phyloP scores from a whole-genome alignment of 352 stramenopile species.

The Pythium plurisporium region DNA sequence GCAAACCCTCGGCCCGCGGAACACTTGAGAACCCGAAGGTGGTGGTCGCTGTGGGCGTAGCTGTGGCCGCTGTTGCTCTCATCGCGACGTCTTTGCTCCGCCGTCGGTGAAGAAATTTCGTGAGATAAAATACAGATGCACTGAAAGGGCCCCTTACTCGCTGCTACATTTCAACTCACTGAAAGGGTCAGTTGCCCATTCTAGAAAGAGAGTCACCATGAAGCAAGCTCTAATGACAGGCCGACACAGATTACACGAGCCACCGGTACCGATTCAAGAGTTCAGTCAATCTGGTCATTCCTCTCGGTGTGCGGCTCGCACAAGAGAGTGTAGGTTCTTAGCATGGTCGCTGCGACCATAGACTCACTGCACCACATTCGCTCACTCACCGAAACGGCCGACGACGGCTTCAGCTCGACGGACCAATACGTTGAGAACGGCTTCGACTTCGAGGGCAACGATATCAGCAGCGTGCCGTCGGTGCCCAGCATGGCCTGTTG shows the following conservation, averaged over 20 bases:
- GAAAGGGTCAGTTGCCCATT: too few relatives aligned
- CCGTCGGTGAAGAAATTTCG: constrained; percentile 12
- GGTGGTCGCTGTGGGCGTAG: constrained; percentile 1
- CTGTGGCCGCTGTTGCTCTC: not conserved
- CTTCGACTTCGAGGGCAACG: constrained; percentile 28
- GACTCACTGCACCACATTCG: not conserved
- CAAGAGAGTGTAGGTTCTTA: not conserved
- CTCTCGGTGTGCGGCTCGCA: too few relatives aligned
- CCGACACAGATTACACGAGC: too few relatives aligned
- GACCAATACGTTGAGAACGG: constrained; percentile 10
- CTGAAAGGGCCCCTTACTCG: too few relatives aligned
- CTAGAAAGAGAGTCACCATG: too few relatives aligned
- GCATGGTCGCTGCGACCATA: not conserved
- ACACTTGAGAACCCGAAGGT: not conserved
- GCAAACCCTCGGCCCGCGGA: not conserved
- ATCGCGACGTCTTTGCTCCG: constrained; percentile 7
- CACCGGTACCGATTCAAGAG: not conserved
- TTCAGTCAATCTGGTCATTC: not conserved
- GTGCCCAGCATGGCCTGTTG: constrained; percentile 21
- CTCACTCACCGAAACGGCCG: not conserved
- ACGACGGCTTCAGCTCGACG: constrained; percentile 1
- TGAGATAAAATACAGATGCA: not conserved
- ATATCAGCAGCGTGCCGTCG: constrained; percentile 13
- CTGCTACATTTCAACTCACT: too few relatives aligned
- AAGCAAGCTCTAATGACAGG: too few relatives aligned